Percentiles rank a stretch among this genome's conserved stretches.
phyloP scores from a whole-genome alignment of 805 yeast species.

The Starmerella stellata region DNA sequence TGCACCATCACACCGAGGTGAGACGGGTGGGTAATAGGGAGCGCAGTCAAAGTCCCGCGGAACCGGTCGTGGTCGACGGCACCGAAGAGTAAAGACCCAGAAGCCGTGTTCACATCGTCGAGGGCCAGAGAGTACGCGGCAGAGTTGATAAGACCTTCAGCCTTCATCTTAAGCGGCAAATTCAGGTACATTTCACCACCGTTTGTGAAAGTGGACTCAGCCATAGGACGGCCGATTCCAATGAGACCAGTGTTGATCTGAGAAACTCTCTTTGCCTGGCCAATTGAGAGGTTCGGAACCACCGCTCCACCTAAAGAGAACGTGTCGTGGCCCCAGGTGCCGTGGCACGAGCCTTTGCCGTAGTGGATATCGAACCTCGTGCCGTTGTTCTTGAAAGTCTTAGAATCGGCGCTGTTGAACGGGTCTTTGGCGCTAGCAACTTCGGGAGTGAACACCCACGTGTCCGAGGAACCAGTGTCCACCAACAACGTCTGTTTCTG shows the following conservation, averaged over 20 bases:
- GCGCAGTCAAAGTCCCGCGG: conserved; percentile 26
- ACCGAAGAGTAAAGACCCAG: conserved; percentile 41
- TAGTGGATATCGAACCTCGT: conserved; percentile 25
- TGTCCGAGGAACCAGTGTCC: conserved; percentile 66
- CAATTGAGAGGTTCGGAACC: conserved; percentile 45
- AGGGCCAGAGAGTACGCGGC: conserved; percentile 50
- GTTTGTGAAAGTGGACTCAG: conserved; percentile 29
- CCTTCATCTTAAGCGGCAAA: conserved; percentile 43
- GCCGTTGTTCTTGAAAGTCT: conserved; percentile 18
- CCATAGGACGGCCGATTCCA: conserved; percentile 30
- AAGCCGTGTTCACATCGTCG: conserved; percentile 25
- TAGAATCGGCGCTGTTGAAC: conserved; percentile 19
- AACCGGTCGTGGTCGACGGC: conserved; percentile 37
- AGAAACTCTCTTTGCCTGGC: conserved; percentile 45
- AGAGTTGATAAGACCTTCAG: conserved; percentile 39
- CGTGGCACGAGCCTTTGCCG: conserved; percentile 34
- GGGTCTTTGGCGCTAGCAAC: conserved; percentile 9
- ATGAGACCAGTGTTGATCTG: conserved; percentile 44
- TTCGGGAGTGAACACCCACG: conserved; percentile 39
- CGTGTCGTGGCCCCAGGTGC: conserved; percentile 47
- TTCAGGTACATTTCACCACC: conserved; percentile 33
- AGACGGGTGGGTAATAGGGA: conserved; percentile 24
- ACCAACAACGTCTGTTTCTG: conserved; percentile 39
- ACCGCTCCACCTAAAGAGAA: conserved; percentile 37
- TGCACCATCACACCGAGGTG: conserved; percentile 22